Conservation (phyloP, 345 rosid species). For the Zanthoxylum bungeanum region DNA sequence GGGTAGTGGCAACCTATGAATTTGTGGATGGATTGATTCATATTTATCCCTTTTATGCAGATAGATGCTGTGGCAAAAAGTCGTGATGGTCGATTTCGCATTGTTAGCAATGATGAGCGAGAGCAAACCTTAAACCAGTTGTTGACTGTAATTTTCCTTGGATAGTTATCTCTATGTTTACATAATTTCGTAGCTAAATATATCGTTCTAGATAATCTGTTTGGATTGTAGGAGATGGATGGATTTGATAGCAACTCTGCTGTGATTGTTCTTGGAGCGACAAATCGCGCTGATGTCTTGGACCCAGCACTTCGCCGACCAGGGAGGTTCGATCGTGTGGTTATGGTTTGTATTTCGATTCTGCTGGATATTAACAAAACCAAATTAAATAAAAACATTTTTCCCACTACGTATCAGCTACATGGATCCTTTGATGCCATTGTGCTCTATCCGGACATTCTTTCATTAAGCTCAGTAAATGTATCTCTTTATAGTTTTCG, state of each 20-base stretch:
- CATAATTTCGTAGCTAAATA: neutral
- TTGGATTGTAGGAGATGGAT: constrained; percentile 87
- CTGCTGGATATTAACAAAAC: no score
- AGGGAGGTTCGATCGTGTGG: constrained; percentile 98
- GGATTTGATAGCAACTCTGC: constrained; percentile 96
- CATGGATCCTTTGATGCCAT: no score
- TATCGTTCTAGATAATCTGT: constrained; percentile 2
- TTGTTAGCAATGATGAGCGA: constrained; percentile 88
- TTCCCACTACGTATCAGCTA: no score
- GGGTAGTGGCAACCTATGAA: neutral
- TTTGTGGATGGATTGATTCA: constrained; percentile 6
- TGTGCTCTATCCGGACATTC: no score
- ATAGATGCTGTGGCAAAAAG: constrained; percentile 99
- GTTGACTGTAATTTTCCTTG: constrained; percentile 62
- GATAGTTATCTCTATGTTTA: constrained; percentile 6
- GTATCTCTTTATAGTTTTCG: no score
- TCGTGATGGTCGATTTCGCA: constrained; percentile 88
- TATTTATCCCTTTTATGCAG: constrained; percentile 37
- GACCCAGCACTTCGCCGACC: constrained; percentile 96
- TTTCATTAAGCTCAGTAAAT: no score
- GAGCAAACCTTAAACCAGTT: constrained; percentile 98
- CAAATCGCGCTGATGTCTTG: constrained; percentile 93
- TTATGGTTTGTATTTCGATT: constrained; percentile 56
- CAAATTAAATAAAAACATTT: no score
- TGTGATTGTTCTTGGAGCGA: constrained; percentile 97